phyloP scores from a whole-genome alignment of 1,284 basidiomycete genomes.

The Binderoboletus segoi region DNA sequence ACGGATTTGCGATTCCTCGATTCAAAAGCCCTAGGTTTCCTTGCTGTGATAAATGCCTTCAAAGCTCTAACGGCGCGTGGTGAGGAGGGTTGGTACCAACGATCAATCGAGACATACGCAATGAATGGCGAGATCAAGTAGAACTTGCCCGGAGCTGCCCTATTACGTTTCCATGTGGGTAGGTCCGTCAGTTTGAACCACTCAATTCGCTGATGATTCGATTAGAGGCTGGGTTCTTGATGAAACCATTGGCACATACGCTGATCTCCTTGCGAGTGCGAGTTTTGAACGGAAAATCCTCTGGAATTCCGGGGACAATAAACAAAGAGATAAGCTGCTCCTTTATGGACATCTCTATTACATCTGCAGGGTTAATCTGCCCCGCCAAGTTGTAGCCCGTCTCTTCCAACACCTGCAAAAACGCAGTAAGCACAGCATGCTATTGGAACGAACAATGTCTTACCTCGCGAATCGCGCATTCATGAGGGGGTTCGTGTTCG shows the following conservation, averaged over 20 bases:
- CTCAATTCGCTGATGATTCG: conserved; percentile 77
- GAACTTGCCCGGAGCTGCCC: conserved; percentile 77
- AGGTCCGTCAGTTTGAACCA: conserved; percentile 94
- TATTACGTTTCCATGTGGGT: conserved; percentile 91
- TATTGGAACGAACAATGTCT: conserved; percentile 21
- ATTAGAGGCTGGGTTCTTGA: conserved; percentile 15
- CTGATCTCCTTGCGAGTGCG: conserved; percentile 98
- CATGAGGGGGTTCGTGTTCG: conserved; percentile 80
- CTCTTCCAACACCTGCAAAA: conserved; percentile 83
- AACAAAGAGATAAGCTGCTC: conserved; percentile 92
- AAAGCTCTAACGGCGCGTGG: conserved; percentile 48
- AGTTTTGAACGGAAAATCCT: conserved; percentile 89
- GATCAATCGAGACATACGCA: conserved; percentile 53
- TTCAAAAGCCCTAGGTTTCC: conserved; percentile 46
- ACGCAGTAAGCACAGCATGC: not conserved
- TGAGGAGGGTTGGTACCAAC: conserved; percentile 14
- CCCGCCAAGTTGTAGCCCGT: conserved; percentile 87
- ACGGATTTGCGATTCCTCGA: conserved; percentile 35
- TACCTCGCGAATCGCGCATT: conserved; percentile 91
- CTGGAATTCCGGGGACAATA: conserved; percentile 89
- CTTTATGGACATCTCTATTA: conserved; percentile 86
- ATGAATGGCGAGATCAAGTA: conserved; percentile 98
- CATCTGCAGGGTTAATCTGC: conserved; percentile 69
- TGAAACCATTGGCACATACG: conserved; percentile 53
- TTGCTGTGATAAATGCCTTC: conserved; percentile 63